Evolutionary conservation across 306 rosid genomes (phyloP), one percentile per base, ranked within the genome.

Genomic region (Lathyrus tuberosus): DNA sequence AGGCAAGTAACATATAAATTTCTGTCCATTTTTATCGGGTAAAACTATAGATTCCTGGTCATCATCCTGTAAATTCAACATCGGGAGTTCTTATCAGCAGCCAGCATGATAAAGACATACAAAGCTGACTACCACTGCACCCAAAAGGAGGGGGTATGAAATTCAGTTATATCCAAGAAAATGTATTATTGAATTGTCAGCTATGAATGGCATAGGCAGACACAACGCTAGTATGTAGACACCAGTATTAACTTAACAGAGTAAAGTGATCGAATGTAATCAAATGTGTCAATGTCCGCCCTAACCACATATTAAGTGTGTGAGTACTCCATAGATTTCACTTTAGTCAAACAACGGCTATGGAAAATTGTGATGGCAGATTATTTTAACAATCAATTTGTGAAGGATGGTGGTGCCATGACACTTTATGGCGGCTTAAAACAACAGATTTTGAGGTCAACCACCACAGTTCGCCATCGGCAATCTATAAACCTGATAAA

Each of bases 1-100:
- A 59, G 99, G 99, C 86, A 94, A 77, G 84, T 79, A 88, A 74
- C 99, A 94, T 12, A 90, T 8, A 79, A 80, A 94, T 67, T 74
- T 83, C 77, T 85, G 78, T 37, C 99, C 99, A 83, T 84, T 83
- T 71, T 79, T 71, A 78, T 84, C 77, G 5, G 95, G 97, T 86
- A 94, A 80, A 42, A 84, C 79, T 59, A 94, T 57, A 69, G 89
- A 79, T 82, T 94, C 97, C 85, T 84, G 97, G 51, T 87, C 97
- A 56, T 77, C 92, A 28, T 91, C 96, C 99, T 94, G 88, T 44
- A 73, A 53, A 69, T 43, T 33, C 24, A 51, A 49, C 47, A 78
- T 37, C 18, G 4, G 26, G 62, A 62, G 10, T 14, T 9, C 48
- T 58, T 49, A 66, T 44, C 31, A 74, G 38, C 12, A 70, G 42